Percentiles rank a stretch among this genome's conserved stretches.
Conservation (phyloP, 1,284 basidiomycete species). For the Cryptococcus sp. region DNA sequence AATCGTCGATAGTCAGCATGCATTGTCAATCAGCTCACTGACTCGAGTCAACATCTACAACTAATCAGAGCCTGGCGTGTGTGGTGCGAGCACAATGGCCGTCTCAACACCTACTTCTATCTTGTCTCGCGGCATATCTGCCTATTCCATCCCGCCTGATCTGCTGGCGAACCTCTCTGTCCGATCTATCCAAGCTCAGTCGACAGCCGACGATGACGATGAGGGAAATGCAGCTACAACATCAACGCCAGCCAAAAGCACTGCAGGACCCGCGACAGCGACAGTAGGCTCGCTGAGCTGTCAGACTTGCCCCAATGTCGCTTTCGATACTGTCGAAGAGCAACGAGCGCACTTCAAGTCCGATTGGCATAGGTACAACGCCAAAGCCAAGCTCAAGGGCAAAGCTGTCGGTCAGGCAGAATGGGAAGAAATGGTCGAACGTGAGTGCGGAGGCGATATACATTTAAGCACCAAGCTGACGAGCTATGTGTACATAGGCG, state of each 20-base stretch:
- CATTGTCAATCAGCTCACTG: background rate
- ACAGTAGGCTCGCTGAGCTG: constrained; percentile 57
- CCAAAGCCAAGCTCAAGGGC: constrained; percentile 71
- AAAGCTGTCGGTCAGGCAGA: constrained; percentile 66
- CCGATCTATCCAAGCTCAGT: constrained; percentile 55
- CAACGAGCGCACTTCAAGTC: constrained; percentile 87
- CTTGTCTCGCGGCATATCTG: constrained; percentile 37
- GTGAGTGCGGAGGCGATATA: constrained; percentile 55
- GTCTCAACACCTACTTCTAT: constrained; percentile 8
- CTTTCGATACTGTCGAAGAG: constrained; percentile 74
- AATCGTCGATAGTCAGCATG: background rate
- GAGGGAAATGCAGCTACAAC: background rate
- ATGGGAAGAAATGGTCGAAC: constrained; percentile 75
- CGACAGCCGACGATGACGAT: constrained; percentile 16
- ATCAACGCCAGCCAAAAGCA: background rate
- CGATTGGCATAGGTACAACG: constrained; percentile 98
- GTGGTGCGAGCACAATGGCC: too few relatives aligned
- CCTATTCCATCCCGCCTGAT: constrained; percentile 67
- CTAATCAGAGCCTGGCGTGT: too few relatives aligned
- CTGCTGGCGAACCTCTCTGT: constrained; percentile 67
- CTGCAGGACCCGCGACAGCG: background rate
- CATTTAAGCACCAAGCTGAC: background rate
- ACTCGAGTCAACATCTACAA: background rate
- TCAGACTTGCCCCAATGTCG: constrained; percentile 70
- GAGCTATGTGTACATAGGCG: constrained; percentile 56